phyloP scores from a whole-genome alignment of 2,329 filamentous ascomycete species.

The Colletotrichum lentis region DNA sequence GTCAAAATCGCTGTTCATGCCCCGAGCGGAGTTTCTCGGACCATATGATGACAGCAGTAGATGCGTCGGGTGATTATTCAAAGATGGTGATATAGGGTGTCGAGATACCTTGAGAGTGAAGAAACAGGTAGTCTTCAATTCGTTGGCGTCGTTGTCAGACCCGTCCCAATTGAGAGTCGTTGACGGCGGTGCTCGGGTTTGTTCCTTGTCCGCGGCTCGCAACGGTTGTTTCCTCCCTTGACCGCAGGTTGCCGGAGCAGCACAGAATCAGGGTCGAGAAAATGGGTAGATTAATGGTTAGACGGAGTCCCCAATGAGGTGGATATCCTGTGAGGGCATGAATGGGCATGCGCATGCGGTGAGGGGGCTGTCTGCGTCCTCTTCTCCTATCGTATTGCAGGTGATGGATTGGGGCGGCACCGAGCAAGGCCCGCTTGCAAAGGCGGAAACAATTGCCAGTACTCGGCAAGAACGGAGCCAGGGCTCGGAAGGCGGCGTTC shows the following conservation, averaged over 20 bases:
- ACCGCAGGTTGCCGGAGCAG: constrained; percentile 1
- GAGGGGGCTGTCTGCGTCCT: constrained; percentile 5
- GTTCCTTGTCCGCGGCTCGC: background rate
- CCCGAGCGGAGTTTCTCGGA: background rate
- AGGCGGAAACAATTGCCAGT: background rate
- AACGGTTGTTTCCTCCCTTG: background rate
- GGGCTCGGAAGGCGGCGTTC: constrained; percentile 4
- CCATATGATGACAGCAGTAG: background rate
- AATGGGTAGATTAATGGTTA: background rate
- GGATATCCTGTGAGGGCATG: constrained; percentile 8
- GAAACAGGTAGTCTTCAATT: background rate
- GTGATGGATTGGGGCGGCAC: constrained; percentile 3
- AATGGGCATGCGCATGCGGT: constrained; percentile 18
- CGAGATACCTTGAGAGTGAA: background rate
- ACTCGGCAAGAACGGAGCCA: background rate
- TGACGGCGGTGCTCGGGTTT: background rate
- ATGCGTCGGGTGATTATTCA: too few species aligned
- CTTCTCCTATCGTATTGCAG: constrained; percentile 13
- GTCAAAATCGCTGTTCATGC: constrained; percentile 3
- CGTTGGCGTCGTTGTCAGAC: background rate
- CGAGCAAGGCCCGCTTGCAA: constrained; percentile 12
- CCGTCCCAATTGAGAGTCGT: background rate
- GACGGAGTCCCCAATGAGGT: background rate
- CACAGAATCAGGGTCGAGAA: constrained; percentile 10
- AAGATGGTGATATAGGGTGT: background rate